These are phyloP conservation scores for Secale cereale DNA, from an alignment of 176 grass and related monocot species.

Conservation along the genomic window DNA sequence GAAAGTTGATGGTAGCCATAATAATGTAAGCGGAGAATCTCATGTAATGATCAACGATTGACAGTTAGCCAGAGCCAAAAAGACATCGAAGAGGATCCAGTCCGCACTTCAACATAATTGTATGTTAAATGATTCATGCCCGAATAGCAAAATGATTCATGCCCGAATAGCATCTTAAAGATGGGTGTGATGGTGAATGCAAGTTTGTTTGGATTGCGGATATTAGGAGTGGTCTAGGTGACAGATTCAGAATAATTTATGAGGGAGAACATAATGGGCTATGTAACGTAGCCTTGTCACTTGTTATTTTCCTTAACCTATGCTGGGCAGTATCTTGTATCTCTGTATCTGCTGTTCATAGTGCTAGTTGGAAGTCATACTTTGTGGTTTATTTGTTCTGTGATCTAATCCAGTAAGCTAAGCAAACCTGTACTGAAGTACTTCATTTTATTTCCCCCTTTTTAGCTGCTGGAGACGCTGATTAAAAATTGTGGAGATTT, in stretches of 20 bases:
- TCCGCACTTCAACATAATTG: neutral
- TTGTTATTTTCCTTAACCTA: neutral
- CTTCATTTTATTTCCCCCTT: constrained; percentile 28
- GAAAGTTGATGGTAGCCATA: neutral
- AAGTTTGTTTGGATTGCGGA: neutral
- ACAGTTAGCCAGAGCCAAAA: neutral
- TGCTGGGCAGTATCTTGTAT: neutral
- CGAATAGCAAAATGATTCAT: neutral
- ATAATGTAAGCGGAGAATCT: neutral
- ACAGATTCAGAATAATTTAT: neutral
- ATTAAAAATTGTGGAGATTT: constrained; percentile 97
- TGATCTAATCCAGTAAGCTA: neutral
- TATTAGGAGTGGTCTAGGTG: neutral
- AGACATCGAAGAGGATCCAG: neutral
- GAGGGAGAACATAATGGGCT: neutral
- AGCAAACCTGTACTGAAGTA: constrained; percentile 15
- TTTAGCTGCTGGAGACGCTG: constrained; percentile 79
- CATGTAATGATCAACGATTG: neutral
- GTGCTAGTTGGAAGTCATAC: neutral
- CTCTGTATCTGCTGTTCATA: neutral
- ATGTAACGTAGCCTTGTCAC: neutral
- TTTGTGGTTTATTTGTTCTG: constrained; percentile 9
- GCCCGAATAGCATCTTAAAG: neutral
- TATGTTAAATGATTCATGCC: neutral
- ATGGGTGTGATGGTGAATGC: neutral